Evolutionary conservation across 192 early-diverging fungal genomes (phyloP), one percentile per base, ranked within the genome.

Genomic region (Coemansia sp.): DNA sequence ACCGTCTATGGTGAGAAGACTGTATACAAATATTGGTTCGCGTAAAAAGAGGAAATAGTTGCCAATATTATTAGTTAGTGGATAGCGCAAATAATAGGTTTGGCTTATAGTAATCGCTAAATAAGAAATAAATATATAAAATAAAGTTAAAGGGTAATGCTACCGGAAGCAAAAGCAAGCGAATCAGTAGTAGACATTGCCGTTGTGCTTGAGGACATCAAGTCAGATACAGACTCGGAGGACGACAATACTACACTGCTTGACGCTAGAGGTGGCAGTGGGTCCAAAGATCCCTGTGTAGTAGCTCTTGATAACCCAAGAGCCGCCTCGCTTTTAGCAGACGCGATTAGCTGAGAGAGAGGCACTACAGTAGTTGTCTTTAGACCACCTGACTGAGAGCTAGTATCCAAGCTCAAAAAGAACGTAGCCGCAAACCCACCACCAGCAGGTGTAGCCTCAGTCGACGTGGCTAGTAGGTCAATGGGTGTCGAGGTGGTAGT

Each of bases 341-440:
- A 69, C 3, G 67, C 68, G 62, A 82, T 68, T 68, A 76, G 68
- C 58, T 74, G 74, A 28, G 70, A 73, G 2, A 82, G 44, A 23
- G 70, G 71, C 16, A 82, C 58, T 19, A 82, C 74, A 16, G 74
- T 76, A 26, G 78, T 76, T 0, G 73, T 49, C 59, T 59, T 55
- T 33, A 14, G 30, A 19, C 50, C 42, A 32, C 16, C 26, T 3
- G 59, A 37, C 52, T 63, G 63, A 0, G 73, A 52, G 11, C 32
- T 67, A 3, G 80, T 76, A 23, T 82, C 80, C 38, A 82, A 63
- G 3, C 72, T 63, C 40, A 82, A 49, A 19, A 72, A 69, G 50
- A 77, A 82, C 28, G 80, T 82, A 6, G 75, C 72, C 2, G 80
- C 75, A 69, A 77, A 82, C 0, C 80, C 80, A 1, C 66, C 64